A percentile compares a stretch with the other conserved stretches of the same genome.
Evolutionary conservation across 106 monocot species (phyloP).

Genomic region (Allium cepa): DNA sequence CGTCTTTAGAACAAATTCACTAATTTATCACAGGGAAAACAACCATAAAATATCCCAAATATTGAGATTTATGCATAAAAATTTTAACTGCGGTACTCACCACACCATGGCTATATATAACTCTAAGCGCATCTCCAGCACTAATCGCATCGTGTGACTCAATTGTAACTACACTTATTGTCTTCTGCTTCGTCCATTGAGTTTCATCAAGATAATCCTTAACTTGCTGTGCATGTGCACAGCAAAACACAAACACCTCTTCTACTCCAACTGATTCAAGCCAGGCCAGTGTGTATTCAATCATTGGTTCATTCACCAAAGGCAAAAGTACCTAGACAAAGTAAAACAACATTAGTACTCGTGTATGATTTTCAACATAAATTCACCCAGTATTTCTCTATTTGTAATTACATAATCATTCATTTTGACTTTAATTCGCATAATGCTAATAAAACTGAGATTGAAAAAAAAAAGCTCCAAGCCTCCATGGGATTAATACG

Average conservation of each 20-base stretch:
- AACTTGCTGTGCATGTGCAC: conserved; percentile 70
- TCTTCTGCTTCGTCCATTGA: conserved; percentile 49
- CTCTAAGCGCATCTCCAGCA: conserved; percentile 80
- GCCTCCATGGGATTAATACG: too few relatives aligned
- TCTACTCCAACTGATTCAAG: conserved; percentile 90
- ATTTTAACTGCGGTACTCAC: conserved; percentile 19
- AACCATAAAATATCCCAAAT: neutral
- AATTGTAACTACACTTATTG: conserved; percentile 52
- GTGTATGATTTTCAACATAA: too few relatives aligned
- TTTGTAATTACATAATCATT: too few relatives aligned
- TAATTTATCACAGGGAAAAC: neutral
- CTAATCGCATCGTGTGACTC: conserved; percentile 84
- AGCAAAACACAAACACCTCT: conserved; percentile 94
- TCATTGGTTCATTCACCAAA: conserved; percentile 85
- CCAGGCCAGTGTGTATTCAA: conserved; percentile 89
- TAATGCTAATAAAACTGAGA: too few relatives aligned
- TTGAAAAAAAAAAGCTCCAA: too few relatives aligned
- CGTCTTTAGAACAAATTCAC: too few relatives aligned
- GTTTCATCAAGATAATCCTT: conserved; percentile 70
- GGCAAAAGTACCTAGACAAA: conserved; percentile 62
- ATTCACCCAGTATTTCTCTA: too few relatives aligned
- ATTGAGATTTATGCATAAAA: neutral
- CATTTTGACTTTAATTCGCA: too few relatives aligned
- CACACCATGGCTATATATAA: conserved; percentile 58
- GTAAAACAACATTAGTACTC: too few relatives aligned